These are phyloP conservation scores for Dendrobium catenatum DNA, from an alignment of 106 monocot genomes.

Conservation along the genomic window DNA sequence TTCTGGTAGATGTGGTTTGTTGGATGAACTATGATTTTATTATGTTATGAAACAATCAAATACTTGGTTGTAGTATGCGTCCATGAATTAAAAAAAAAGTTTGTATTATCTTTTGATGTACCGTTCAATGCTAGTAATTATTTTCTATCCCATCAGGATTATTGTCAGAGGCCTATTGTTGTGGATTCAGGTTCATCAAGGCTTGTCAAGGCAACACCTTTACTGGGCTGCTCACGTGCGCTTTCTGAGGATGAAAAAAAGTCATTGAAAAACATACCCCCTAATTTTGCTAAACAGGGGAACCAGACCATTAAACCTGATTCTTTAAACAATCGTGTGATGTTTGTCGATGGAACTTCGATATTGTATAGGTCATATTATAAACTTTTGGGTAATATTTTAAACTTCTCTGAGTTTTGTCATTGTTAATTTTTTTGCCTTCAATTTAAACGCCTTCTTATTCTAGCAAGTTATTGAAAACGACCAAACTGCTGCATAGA, in stretches of 20 bases:
- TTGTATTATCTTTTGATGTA: neutral
- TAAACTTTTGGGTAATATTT: constrained; percentile 56
- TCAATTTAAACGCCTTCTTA: neutral
- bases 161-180: constrained; percentile 13
- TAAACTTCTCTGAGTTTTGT: neutral
- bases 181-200: constrained; percentile 2
- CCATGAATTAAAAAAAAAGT: neutral
- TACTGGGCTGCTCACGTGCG: neutral
- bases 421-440: neutral
- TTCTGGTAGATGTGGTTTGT: neutral
- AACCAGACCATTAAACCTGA: constrained; percentile 9
- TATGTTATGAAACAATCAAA: neutral
- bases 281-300: constrained; percentile 12
- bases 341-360: constrained; percentile 70
- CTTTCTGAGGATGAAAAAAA: constrained; percentile 10
- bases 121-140: neutral
- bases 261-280: neutral
- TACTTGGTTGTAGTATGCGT: neutral
- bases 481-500: neutral
- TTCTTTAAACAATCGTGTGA: constrained; percentile 39
- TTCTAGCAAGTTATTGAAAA: neutral
- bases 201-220: neutral
- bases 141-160: constrained; percentile 16
- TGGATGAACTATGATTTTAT: neutral
- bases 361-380: constrained; percentile 76